Percentiles rank a stretch among this genome's conserved stretches.
phyloP scores from a whole-genome alignment of 805 yeast species.

The Metschnikowia lunata region DNA sequence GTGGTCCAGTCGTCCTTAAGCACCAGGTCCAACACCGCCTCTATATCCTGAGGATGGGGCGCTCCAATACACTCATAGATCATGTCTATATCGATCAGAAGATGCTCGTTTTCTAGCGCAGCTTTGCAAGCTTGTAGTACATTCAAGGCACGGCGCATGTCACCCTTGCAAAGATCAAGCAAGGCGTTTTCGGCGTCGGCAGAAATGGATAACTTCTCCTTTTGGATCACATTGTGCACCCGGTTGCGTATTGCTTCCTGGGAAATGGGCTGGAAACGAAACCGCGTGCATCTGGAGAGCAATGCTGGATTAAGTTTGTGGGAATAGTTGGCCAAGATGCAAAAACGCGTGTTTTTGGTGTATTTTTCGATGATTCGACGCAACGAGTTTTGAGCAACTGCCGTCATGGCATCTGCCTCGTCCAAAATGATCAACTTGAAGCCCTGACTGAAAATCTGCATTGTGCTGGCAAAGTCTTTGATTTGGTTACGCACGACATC shows the following conservation, averaged over 20 bases:
- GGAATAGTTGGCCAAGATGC: conserved; percentile 92
- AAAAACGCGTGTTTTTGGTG: conserved; percentile 91
- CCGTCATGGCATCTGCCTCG: conserved; percentile 95
- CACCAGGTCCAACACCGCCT: conserved; percentile 68
- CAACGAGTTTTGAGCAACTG: conserved; percentile 78
- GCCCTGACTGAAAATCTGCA: conserved; percentile 83
- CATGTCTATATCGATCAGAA: conserved; percentile 61
- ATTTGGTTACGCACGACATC: conserved; percentile 97
- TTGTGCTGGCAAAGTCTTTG: conserved; percentile 92
- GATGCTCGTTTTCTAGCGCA: conserved; percentile 44
- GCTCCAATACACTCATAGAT: conserved; percentile 95
- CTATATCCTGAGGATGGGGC: conserved; percentile 84
- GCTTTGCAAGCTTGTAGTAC: conserved; percentile 93
- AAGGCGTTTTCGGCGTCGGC: conserved; percentile 62
- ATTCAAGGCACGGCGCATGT: conserved; percentile 92
- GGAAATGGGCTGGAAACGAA: conserved; percentile 82
- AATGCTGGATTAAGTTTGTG: conserved; percentile 95
- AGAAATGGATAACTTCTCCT: conserved; percentile 58
- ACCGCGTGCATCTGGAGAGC: conserved; percentile 90
- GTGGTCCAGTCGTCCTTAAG: conserved; percentile 87
- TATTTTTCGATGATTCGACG: conserved; percentile 86
- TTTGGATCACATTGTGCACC: conserved; percentile 60
- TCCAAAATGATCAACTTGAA: conserved; percentile 89
- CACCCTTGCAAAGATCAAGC: conserved; percentile 78
- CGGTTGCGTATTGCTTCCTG: conserved; percentile 65